These are phyloP conservation scores for Didymella segeticola DNA, from an alignment of 2,329 filamentous ascomycete genomes.

Conservation along the genomic window DNA sequence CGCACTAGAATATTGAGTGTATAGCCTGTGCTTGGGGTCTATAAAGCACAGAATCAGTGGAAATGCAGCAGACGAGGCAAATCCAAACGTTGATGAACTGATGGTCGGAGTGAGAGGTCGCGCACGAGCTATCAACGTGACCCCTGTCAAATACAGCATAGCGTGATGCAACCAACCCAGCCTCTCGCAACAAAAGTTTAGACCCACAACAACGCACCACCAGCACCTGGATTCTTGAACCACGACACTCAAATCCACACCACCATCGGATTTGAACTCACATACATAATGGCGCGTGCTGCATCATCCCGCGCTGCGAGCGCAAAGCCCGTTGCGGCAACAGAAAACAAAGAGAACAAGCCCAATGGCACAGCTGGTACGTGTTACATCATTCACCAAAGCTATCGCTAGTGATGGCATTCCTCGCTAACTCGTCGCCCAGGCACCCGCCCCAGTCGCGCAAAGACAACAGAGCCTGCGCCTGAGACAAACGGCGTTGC, in stretches of 20 bases:
- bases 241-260: slow-evolving; percentile 23
- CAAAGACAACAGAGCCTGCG: slow-evolving; percentile 34
- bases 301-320: slow-evolving; percentile 36
- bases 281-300: slow-evolving; percentile 41
- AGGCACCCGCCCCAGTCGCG: slow-evolving; percentile 33
- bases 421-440: slow-evolving; percentile 22
- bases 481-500: slow-evolving; percentile 16
- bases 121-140: slow-evolving; percentile 15
- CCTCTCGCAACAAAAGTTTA: slow-evolving; percentile 24
- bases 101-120: slow-evolving; percentile 3
- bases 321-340: slow-evolving; percentile 35
- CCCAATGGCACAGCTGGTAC: slow-evolving; percentile 42
- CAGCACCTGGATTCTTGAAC: slow-evolving; percentile 22
- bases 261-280: slow-evolving; percentile 19
- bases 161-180: slow-evolving; percentile 18
- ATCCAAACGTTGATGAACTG: background rate
- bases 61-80: background rate
- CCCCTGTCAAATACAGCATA: slow-evolving; percentile 14
- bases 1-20: background rate
- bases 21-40: background rate
- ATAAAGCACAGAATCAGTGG: background rate
- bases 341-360: slow-evolving; percentile 27
- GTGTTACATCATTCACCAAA: slow-evolving; percentile 22
- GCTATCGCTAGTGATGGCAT: slow-evolving; percentile 15
- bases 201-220: slow-evolving; percentile 39